A percentile compares a stretch with the other conserved stretches of the same genome.
Evolutionary conservation across 768 basidiomycete species (phyloP).

Genomic region (Pleurotus cornucopiae): DNA sequence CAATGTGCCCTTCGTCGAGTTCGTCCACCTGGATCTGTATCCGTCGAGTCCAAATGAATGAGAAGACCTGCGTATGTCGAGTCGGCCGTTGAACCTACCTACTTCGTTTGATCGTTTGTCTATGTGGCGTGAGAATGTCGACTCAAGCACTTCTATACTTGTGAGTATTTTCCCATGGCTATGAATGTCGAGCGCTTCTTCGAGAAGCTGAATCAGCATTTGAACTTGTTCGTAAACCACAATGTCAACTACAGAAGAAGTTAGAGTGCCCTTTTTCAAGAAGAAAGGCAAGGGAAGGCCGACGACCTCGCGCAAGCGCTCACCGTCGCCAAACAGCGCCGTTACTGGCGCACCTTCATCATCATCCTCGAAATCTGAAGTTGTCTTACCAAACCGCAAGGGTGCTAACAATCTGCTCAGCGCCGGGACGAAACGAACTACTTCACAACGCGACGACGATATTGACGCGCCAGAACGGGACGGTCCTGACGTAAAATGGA

Average conservation of each 20-base stretch:
- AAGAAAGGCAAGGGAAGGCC: slow-evolving; percentile 77
- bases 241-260: slow-evolving; percentile 34
- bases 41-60: too few relatives aligned
- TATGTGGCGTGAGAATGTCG: not conserved
- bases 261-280: slow-evolving; percentile 85
- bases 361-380: slow-evolving; percentile 56
- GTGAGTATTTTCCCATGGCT: not conserved
- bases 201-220: not conserved
- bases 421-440: slow-evolving; percentile 43
- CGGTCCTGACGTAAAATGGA: slow-evolving; percentile 74
- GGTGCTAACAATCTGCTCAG: slow-evolving; percentile 62
- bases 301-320: slow-evolving; percentile 70
- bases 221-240: slow-evolving; percentile 10
- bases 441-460: slow-evolving; percentile 62
- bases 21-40: too few relatives aligned
- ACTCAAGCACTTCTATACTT: not conserved
- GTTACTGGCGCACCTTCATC: slow-evolving; percentile 13
- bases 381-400: slow-evolving; percentile 76
- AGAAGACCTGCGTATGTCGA: too few relatives aligned
- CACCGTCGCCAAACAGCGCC: slow-evolving; percentile 46
- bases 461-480: slow-evolving; percentile 50
- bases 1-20: too few relatives aligned
- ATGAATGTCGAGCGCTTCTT: not conserved
- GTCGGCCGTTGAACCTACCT: too few relatives aligned
- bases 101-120: too few relatives aligned